A percentile compares a stretch with the other conserved stretches of the same genome.
Evolutionary conservation across 75 land plant genomes (phyloP).

Genomic region (Cunninghamia lanceolata): DNA sequence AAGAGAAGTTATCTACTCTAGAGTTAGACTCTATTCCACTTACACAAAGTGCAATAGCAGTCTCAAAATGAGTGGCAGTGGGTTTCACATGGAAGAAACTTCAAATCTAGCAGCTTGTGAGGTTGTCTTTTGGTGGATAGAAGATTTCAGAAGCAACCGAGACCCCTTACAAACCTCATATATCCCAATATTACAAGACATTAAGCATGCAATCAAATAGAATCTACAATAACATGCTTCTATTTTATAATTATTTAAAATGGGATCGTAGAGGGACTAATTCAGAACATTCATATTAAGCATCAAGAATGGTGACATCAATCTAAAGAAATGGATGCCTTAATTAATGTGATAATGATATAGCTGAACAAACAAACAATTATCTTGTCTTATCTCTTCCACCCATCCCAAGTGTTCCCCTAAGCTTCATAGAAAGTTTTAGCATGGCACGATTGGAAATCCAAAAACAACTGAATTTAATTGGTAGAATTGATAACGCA

Average conservation of each 20-base stretch:
- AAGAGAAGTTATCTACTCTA: too few relatives aligned
- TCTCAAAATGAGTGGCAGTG: neutral
- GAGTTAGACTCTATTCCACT: too few relatives aligned
- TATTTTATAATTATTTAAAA: constrained; percentile 26
- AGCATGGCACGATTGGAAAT: neutral
- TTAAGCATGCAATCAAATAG: neutral
- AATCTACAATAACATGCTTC: constrained; percentile 25
- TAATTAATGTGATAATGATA: neutral
- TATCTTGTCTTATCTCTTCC: neutral
- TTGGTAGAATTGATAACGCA: constrained; percentile 24
- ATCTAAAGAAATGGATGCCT: neutral
- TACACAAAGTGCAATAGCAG: too few relatives aligned
- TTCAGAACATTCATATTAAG: neutral
- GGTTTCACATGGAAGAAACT: neutral
- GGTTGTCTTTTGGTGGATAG: neutral
- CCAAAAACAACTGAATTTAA: neutral
- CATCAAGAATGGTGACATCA: neutral
- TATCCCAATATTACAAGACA: neutral
- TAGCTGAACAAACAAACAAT: neutral
- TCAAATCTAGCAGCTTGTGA: neutral
- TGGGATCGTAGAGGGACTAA: constrained; percentile 19
- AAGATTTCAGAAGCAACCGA: neutral
- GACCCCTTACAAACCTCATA: neutral
- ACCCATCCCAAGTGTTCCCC: neutral
- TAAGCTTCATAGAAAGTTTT: neutral